phyloP scores from a whole-genome alignment of 495 filamentous ascomycete species.

The Penicillium angulare region DNA sequence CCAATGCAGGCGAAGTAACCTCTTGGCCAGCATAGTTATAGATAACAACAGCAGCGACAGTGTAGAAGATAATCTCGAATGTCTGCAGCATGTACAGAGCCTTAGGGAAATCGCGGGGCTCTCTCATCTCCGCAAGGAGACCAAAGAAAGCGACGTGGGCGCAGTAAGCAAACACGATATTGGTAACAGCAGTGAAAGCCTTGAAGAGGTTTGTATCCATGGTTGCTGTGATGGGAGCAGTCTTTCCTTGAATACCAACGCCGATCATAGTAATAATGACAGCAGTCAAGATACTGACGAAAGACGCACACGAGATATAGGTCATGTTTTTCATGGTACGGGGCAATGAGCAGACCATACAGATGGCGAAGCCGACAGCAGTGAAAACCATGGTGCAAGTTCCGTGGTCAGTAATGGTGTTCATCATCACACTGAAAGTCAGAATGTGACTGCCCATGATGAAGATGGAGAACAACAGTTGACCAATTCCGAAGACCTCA shows the following conservation, averaged over 20 bases:
- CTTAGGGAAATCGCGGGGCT: slow-evolving; percentile 62
- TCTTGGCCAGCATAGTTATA: slow-evolving; percentile 66
- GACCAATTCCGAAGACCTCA: slow-evolving; percentile 59
- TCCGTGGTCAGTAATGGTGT: slow-evolving; percentile 62
- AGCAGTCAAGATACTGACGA: slow-evolving; percentile 64
- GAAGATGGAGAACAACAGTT: slow-evolving; percentile 67
- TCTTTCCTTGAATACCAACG: slow-evolving; percentile 51
- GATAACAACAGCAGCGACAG: slow-evolving; percentile 44
- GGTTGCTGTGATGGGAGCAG: too few species aligned
- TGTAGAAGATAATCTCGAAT: slow-evolving; percentile 64
- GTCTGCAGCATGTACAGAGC: slow-evolving; percentile 59
- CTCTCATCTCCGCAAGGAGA: slow-evolving; percentile 73
- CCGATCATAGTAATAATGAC: slow-evolving; percentile 71
- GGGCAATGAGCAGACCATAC: slow-evolving; percentile 61
- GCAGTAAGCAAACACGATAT: slow-evolving; percentile 42
- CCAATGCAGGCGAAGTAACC: slow-evolving; percentile 68
- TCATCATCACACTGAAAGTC: slow-evolving; percentile 65
- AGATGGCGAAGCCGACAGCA: slow-evolving; percentile 60
- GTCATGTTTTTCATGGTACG: slow-evolving; percentile 61
- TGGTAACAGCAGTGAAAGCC: slow-evolving; percentile 33
- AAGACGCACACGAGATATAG: slow-evolving; percentile 55
- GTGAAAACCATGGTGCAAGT: slow-evolving; percentile 68
- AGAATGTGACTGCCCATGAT: slow-evolving; percentile 72
- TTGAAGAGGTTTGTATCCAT: slow-evolving; percentile 25
- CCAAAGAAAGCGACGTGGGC: slow-evolving; percentile 65